Base-by-base conservation (phyloP, 768 basidiomycete species). In the Tricholoma furcatifolium region DNA sequence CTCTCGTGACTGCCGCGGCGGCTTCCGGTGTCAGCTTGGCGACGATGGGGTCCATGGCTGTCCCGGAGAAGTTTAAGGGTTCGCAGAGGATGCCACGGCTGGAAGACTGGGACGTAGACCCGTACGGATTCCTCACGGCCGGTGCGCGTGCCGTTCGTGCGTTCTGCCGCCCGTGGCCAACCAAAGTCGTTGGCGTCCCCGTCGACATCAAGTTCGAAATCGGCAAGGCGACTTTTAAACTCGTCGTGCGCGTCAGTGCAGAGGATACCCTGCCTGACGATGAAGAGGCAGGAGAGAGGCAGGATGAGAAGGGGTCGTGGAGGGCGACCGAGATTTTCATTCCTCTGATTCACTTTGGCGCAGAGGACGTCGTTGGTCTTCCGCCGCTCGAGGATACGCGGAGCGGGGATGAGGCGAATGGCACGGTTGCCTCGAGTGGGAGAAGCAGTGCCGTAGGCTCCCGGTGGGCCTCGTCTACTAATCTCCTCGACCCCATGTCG, bases 301-400 rank as follows among this genome's bases (percentile, higher is more conserved):
- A 54, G 9, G 17, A 43, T 2, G 44, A 20, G 24, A 45, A 54
- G 6, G 65, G 67, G 2, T 72, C 74, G 15, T 66, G 65, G 24
- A 70, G 82, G 1, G 78, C 85, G n/a, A 98, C 93, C 17, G 97
- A 97, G 75, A 85, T 98, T 18, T 99, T 81, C 66, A 67, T 98
- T 1, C 97, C 97, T 4, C 75, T 93, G 44, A 85, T 96, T 17
- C 97, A 99, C 66, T 99, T 85, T 65, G 91, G 87, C 3, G 75
- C n/a, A 18, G 57, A 59, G 38, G 30, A 57, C 35, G 18, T 62
- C 17, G 46, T 58, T 40, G 23, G 51, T 20, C 47, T 21, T 27
- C 47, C 38, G 17, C 34, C 35, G 14, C 14, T 11, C 24, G 45
- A 34, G 24, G 21, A 32, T 35, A 35, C 42, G 45, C 51, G 47